Evolutionary conservation across 306 rosid species (phyloP).

Genomic region (Casuarina cunninghamiana): DNA sequence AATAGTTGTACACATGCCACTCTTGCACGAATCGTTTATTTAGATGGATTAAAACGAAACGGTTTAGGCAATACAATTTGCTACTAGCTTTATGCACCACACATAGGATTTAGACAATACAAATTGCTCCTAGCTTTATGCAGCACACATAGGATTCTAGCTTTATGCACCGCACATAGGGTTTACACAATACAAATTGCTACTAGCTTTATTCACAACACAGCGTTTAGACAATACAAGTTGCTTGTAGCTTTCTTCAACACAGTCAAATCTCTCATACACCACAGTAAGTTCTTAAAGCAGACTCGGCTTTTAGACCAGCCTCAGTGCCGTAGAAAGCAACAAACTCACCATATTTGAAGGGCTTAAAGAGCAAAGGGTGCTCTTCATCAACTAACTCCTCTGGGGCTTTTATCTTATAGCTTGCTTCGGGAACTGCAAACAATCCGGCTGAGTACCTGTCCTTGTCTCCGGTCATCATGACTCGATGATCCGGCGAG

Average conservation of each 20-base stretch:
- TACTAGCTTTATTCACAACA: too few relatives aligned
- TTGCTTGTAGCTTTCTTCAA: background rate
- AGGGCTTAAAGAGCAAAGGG: constrained; percentile 65
- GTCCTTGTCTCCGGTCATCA: constrained; percentile 64
- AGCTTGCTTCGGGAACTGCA: constrained; percentile 59
- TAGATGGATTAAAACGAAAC: too few relatives aligned
- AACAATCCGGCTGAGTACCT: constrained; percentile 64
- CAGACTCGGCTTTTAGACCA: constrained; percentile 44
- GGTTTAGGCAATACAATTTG: too few relatives aligned
- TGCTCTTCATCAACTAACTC: constrained; percentile 72
- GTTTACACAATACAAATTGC: too few relatives aligned
- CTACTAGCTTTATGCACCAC: too few relatives aligned
- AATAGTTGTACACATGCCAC: too few relatives aligned
- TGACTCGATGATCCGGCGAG: constrained; percentile 62
- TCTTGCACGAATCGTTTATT: too few relatives aligned
- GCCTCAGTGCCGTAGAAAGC: constrained; percentile 38
- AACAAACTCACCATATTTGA: constrained; percentile 53
- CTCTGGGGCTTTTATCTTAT: constrained; percentile 49
- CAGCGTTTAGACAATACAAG: background rate
- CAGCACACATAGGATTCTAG: too few relatives aligned
- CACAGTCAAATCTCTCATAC: constrained; percentile 14
- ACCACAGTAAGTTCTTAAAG: constrained; percentile 62
- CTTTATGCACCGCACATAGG: too few relatives aligned
- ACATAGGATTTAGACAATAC: too few relatives aligned
- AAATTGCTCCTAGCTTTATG: too few relatives aligned